Conservation (phyloP, 1,284 basidiomycete genomes). For the Heterobasidion annosum region DNA sequence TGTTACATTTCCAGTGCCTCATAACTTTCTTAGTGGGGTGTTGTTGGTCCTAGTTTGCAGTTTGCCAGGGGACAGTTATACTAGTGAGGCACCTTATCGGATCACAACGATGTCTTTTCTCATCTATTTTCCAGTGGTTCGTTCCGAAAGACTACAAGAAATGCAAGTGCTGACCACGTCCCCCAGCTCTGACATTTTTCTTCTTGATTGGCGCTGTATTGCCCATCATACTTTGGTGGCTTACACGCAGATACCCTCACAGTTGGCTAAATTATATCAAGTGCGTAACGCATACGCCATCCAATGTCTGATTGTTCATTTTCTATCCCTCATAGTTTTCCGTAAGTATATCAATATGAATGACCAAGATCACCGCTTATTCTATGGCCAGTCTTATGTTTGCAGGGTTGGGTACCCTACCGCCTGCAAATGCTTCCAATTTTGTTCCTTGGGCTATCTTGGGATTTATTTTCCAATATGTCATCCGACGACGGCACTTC, state of each 20-base stretch:
- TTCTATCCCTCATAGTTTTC: not conserved
- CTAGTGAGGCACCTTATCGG: conserved; percentile 11
- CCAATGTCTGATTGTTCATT: too few species aligned
- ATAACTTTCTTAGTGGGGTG: conserved; percentile 26
- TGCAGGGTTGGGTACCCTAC: conserved; percentile 41
- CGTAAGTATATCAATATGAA: conserved; percentile 1
- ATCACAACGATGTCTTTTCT: not conserved
- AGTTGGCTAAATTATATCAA: conserved; percentile 37
- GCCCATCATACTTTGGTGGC: conserved; percentile 27
- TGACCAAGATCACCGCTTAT: not conserved
- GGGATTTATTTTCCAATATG: conserved; percentile 46
- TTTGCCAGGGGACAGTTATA: conserved; percentile 33
- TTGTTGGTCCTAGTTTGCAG: conserved; percentile 35
- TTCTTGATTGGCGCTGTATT: conserved; percentile 47
- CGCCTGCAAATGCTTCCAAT: conserved; percentile 37
- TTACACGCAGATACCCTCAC: conserved; percentile 34
- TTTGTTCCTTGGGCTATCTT: conserved; percentile 42
- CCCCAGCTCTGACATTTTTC: conserved; percentile 33
- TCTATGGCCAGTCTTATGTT: conserved; percentile 41
- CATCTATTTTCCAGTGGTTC: not conserved
- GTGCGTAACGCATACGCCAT: conserved; percentile 10
- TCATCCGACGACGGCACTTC: conserved; percentile 39
- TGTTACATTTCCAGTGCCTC: not conserved
- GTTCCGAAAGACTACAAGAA: not conserved
- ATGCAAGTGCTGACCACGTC: not conserved